Evolutionary conservation across 352 stramenopile species (phyloP), one percentile per base, ranked within the genome.

Genomic region (Phytophthora palmivora): DNA sequence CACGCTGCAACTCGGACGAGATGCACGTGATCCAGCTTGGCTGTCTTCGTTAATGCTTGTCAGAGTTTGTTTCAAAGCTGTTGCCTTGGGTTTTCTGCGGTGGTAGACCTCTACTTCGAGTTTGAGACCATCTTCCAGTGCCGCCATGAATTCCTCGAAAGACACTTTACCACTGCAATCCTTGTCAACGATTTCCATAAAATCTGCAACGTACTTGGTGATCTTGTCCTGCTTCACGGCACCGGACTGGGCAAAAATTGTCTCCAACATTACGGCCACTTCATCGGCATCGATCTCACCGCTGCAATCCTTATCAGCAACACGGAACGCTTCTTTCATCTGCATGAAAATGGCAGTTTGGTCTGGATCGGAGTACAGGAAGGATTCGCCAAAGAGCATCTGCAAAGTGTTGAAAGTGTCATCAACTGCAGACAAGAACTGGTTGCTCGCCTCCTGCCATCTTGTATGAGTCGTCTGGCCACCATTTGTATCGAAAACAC

Each of bases 141-240:
- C 84, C 5, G 84, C 70, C 70, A 88, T 94, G 45, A 94, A 94
- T 54, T 94, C 81, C 1, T 94, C 82, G n/a, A 94, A 92, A 9
- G 82, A 91, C 0, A 94, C 83, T 44, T 82, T 92, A 6, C 75
- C 77, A 44, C 81, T 86, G 6, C 58, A 53, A 52, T 89, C 79
- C 28, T 80, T 79, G 32, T 89, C 82, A 4, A 92, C 85, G 12
- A 91, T 73, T 1, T 67, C 59, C 85, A 94, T 94, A 57, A 94
- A 94, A 28, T 91, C 74, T 7, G 68, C 53, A 2, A 92, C 84
- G 60, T 92, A 94, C 36, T 79, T 77, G 43, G 80, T 70, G 38
- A 91, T 88, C 22, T 84, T 80, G n/a, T 76, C 68, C 19, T 92
- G 67, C 42, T 84, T 88, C 15, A 91, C 71, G 10, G 58, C 79